Evolutionary conservation across 305 asterid genomes (phyloP).

Genomic region (Ajuga reptans): DNA sequence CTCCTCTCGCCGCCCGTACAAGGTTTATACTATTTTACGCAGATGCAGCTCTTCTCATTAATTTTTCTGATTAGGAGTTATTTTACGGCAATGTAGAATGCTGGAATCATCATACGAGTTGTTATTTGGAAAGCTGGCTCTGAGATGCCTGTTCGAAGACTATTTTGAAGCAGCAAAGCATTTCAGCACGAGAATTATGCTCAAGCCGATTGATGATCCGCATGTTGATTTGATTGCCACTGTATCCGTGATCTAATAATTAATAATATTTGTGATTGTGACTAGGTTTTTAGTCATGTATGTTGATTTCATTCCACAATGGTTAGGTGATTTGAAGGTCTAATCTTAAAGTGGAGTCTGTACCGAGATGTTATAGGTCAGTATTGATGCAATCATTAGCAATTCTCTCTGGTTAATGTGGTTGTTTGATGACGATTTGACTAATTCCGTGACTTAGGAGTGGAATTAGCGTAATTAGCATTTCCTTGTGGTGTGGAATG

Average conservation of each 20-base stretch:
- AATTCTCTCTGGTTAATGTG: background rate
- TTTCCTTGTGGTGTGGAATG: background rate
- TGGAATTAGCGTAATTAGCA: background rate
- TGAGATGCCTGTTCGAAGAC: slow-evolving; percentile 72
- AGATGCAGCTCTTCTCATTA: background rate
- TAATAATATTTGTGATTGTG: too few relatives aligned
- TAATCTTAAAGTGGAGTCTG: background rate
- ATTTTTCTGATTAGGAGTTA: background rate
- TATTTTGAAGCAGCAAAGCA: slow-evolving; percentile 65
- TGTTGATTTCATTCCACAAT: too few relatives aligned
- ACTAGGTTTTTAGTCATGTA: too few relatives aligned
- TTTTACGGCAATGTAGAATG: slow-evolving; percentile 51
- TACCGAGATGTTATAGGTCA: background rate
- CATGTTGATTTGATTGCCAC: slow-evolving; percentile 83
- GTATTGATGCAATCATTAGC: background rate
- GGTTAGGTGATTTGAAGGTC: background rate
- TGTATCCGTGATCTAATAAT: slow-evolving; percentile 44
- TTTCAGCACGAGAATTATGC: slow-evolving; percentile 65
- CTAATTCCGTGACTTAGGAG: background rate
- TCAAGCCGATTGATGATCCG: slow-evolving; percentile 79
- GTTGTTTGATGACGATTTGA: background rate
- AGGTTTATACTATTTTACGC: slow-evolving; percentile 32
- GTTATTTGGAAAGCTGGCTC: slow-evolving; percentile 69
- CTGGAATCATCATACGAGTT: slow-evolving; percentile 73
- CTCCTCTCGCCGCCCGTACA: slow-evolving; percentile 85